phyloP scores from a whole-genome alignment of 2,329 filamentous ascomycete species.

The Xylariaceae sp. region DNA sequence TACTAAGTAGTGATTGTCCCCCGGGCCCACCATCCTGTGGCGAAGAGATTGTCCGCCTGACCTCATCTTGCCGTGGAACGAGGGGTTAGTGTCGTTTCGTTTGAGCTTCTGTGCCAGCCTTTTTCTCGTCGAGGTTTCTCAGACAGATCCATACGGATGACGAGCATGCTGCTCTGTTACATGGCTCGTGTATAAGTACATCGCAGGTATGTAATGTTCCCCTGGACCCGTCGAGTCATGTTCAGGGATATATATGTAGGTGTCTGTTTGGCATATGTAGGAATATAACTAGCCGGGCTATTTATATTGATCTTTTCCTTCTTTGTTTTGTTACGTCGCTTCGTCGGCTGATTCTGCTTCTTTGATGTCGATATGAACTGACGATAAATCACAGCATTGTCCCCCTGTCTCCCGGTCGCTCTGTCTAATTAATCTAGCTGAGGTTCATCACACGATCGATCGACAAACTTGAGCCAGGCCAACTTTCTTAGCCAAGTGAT shows the following conservation, averaged over 20 bases:
- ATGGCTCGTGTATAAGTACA: background rate
- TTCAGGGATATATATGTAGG: background rate
- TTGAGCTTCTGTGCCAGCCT: background rate
- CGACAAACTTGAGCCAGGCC: too few relatives aligned
- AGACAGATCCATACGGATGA: background rate
- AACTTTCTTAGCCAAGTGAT: too few relatives aligned
- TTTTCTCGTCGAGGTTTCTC: background rate
- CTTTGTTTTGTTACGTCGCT: background rate
- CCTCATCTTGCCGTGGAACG: slow-evolving; percentile 17
- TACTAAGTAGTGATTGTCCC: slow-evolving; percentile 1
- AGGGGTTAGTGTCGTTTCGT: slow-evolving; percentile 12
- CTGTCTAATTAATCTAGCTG: too few relatives aligned
- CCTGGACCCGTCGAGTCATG: background rate
- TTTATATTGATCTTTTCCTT: background rate
- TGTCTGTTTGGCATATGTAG: background rate
- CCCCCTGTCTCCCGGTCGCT: too few relatives aligned
- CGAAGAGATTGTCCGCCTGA: slow-evolving; percentile 16
- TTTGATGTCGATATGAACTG: background rate
- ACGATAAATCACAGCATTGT: background rate
- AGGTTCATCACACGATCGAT: too few relatives aligned
- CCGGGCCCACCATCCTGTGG: slow-evolving; percentile 11
- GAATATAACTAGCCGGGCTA: background rate
- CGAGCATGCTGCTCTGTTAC: background rate
- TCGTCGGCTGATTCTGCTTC: background rate
- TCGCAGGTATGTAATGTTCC: background rate